These are phyloP conservation scores for Cyclocybe cylindracea DNA, from an alignment of 768 basidiomycete genomes.

Conservation along the genomic window DNA sequence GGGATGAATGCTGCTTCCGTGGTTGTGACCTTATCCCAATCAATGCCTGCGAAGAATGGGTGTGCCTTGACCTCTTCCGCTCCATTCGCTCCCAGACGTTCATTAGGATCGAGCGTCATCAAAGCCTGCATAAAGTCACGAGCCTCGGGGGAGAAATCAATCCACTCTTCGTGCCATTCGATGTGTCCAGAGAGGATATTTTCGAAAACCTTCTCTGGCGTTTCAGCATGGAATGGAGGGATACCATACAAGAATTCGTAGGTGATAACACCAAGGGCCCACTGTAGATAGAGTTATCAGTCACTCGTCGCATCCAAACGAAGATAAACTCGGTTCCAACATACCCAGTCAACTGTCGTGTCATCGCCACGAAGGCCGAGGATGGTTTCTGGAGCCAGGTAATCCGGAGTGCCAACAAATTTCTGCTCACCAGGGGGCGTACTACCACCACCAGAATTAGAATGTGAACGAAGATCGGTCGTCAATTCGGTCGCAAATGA, in stretches of 20 bases:
- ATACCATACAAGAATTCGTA: conserved; percentile 98
- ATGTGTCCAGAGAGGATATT: conserved; percentile 94
- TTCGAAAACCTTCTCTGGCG: conserved; percentile 96
- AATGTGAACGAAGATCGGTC: conserved; percentile 80
- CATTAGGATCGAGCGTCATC: conserved; percentile 75
- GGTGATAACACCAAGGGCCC: conserved; percentile 97
- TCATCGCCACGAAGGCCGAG: conserved; percentile 95
- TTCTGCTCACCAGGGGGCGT: conserved; percentile 87
- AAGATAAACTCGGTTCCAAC: conserved; percentile 8
- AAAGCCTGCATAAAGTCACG: conserved; percentile 89
- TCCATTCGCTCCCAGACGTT: conserved; percentile 83
- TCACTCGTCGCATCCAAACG: conserved; percentile 1
- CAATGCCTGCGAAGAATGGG: conserved; percentile 85
- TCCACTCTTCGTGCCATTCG: conserved; percentile 95
- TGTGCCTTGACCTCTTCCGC: conserved; percentile 93
- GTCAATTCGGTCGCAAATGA: conserved; percentile 87
- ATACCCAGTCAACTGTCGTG: conserved; percentile 95
- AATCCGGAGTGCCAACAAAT: conserved; percentile 98
- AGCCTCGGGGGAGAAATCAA: conserved; percentile 83
- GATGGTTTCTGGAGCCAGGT: conserved; percentile 94
- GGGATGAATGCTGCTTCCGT: conserved; percentile 95
- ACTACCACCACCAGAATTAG: conserved; percentile 55
- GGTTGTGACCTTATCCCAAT: conserved; percentile 90
- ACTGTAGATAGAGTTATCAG: conserved; percentile 50
- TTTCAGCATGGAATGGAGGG: conserved; percentile 97